Conservation (phyloP, 2,329 filamentous ascomycete species). For the Pezicula rhizophila region DNA sequence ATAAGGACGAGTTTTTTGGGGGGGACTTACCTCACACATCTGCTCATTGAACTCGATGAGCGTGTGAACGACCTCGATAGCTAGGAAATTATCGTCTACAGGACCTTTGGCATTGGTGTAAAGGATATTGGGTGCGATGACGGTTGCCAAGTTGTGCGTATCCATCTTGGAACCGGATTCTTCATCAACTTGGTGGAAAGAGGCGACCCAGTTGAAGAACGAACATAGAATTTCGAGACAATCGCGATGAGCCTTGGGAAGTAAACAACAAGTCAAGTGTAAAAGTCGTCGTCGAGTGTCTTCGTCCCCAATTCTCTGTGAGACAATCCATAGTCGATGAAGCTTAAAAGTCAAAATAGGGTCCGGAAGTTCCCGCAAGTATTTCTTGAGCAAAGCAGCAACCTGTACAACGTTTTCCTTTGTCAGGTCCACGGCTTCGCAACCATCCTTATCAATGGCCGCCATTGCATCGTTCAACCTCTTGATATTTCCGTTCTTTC, state of each 20-base stretch:
- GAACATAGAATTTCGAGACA: slow-evolving; percentile 91
- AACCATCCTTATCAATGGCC: slow-evolving; percentile 78
- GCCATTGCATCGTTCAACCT: slow-evolving; percentile 82
- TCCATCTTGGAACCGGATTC: slow-evolving; percentile 99
- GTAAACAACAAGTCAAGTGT: slow-evolving; percentile 83
- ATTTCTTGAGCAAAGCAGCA: slow-evolving; percentile 89
- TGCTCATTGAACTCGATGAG: slow-evolving; percentile 90
- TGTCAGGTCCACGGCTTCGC: slow-evolving; percentile 78
- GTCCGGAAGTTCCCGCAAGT: slow-evolving; percentile 88
- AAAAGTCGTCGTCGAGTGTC: slow-evolving; percentile 79
- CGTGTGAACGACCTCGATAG: slow-evolving; percentile 86
- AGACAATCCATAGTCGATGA: slow-evolving; percentile 82
- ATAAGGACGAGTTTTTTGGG: background rate
- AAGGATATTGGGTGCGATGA: slow-evolving; percentile 93
- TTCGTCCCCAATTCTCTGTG: slow-evolving; percentile 79
- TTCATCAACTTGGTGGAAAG: slow-evolving; percentile 95
- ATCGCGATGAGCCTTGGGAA: slow-evolving; percentile 89
- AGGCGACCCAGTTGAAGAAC: slow-evolving; percentile 95
- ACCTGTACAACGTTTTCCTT: slow-evolving; percentile 90
- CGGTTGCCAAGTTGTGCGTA: slow-evolving; percentile 91
- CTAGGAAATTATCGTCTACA: slow-evolving; percentile 85
- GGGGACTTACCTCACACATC: slow-evolving; percentile 83
- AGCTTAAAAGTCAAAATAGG: slow-evolving; percentile 93
- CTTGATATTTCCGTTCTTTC: slow-evolving; percentile 98
- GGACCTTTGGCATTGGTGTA: slow-evolving; percentile 62